These are phyloP conservation scores for Otatea glauca DNA, from an alignment of 176 grass and related monocot genomes.

Conservation along the genomic window DNA sequence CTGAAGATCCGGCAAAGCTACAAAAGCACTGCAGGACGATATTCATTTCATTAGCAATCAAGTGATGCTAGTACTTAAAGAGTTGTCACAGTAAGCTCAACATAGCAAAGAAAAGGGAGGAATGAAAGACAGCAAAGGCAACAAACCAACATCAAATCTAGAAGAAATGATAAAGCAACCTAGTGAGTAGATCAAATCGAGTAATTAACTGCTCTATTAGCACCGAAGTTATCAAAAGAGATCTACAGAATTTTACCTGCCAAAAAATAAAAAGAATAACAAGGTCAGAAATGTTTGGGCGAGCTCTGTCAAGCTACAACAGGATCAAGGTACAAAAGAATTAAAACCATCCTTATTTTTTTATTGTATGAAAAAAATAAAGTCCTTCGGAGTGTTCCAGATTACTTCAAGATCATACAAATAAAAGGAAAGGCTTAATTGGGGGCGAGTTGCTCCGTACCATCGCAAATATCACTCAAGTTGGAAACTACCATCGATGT, in stretches of 20 bases:
- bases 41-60: constrained; percentile 42
- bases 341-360: not conserved
- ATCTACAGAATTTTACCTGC: constrained; percentile 18
- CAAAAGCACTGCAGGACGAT: constrained; percentile 71
- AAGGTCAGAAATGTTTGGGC: not conserved
- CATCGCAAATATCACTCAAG: not conserved
- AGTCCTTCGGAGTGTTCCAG: not conserved
- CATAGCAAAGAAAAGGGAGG: constrained; percentile 14
- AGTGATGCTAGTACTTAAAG: constrained; percentile 33
- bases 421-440: not conserved
- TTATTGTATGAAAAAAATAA: not conserved
- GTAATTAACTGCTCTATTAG: not conserved
- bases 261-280: not conserved
- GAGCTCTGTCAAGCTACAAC: not conserved
- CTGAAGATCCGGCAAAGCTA: constrained; percentile 79
- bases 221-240: constrained; percentile 22
- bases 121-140: constrained; percentile 9
- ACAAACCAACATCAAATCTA: constrained; percentile 29
- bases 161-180: constrained; percentile 21
- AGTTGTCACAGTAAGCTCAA: constrained; percentile 23
- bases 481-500: not conserved
- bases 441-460: not conserved
- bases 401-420: not conserved
- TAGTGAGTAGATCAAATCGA: not conserved
- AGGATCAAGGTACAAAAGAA: not conserved